These are phyloP conservation scores for Coemansia sp. DNA, from an alignment of 192 early-diverging fungal species.

Conservation along the genomic window DNA sequence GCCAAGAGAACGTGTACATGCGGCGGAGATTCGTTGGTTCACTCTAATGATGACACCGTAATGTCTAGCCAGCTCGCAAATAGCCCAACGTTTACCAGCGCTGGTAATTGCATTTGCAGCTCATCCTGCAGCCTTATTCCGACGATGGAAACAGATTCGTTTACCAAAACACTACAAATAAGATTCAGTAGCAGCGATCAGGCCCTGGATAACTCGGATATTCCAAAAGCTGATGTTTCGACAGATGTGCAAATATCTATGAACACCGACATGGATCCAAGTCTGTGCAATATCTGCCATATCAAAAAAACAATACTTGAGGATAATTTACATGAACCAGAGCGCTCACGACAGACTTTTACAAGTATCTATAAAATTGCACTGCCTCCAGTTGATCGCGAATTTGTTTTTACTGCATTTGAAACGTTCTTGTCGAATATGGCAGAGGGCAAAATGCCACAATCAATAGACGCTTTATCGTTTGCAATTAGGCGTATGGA, in stretches of 20 bases:
- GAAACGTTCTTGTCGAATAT: slow-evolving; percentile 18
- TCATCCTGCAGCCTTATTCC: no score
- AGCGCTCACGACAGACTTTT: neutral
- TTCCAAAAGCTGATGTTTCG: neutral
- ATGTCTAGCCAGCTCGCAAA: no score
- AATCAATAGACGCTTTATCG: slow-evolving; percentile 19
- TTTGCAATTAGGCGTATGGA: slow-evolving; percentile 30
- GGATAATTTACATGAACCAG: neutral
- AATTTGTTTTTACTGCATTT: slow-evolving; percentile 20
- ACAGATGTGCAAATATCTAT: neutral
- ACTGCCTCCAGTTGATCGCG: slow-evolving; percentile 14
- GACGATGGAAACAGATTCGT: no score
- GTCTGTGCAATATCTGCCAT: neutral
- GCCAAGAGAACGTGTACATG: slow-evolving; percentile 24
- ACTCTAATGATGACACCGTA: no score
- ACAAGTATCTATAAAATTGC: neutral
- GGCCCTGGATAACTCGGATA: no score
- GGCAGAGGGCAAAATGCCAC: slow-evolving; percentile 1
- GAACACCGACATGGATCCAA: neutral
- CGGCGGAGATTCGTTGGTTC: neutral
- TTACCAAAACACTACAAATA: no score
- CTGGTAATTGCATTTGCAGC: no score
- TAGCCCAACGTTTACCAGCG: neutral
- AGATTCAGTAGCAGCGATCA: no score
- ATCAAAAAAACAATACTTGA: neutral